phyloP scores from a whole-genome alignment of 2,329 filamentous ascomycete species.

The Thelonectria blattea region DNA sequence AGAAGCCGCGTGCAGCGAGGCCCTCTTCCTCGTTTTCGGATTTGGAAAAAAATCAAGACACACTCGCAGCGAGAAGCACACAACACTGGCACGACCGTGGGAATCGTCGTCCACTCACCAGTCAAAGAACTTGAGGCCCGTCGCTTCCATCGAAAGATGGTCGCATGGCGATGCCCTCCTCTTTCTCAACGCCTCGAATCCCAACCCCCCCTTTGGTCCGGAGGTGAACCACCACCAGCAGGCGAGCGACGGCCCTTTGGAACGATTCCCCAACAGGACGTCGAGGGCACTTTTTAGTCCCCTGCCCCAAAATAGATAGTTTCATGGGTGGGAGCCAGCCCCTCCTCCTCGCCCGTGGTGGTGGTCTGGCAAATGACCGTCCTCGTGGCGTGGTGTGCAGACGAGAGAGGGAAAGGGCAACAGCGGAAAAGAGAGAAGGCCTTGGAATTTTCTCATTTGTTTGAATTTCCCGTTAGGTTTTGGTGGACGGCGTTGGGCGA shows the following conservation, averaged over 20 bases:
- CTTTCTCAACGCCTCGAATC: constrained; percentile 3
- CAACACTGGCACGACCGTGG: not conserved
- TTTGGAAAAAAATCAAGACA: not conserved
- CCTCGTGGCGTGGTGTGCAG: constrained; percentile 4
- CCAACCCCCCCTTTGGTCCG: constrained; percentile 26
- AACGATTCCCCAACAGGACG: constrained; percentile 7
- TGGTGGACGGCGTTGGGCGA: not conserved
- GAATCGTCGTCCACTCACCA: not conserved
- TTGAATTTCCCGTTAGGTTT: constrained; percentile 25
- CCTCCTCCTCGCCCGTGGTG: constrained; percentile 29
- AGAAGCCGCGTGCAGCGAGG: not conserved
- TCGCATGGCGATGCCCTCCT: constrained; percentile 28
- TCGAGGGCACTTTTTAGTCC: constrained; percentile 11
- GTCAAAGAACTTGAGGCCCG: not conserved
- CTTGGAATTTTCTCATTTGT: constrained; percentile 21
- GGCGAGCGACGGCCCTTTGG: not conserved
- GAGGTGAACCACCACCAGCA: constrained; percentile 1
- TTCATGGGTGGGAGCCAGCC: constrained; percentile 25
- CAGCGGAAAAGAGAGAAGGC: constrained; percentile 24
- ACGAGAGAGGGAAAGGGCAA: constrained; percentile 8
- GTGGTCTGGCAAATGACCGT: constrained; percentile 33
- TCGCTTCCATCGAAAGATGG: constrained; percentile 23
- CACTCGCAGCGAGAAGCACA: too few relatives aligned
- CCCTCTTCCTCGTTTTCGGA: not conserved
- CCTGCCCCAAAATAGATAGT: constrained; percentile 33